Evolutionary conservation across 73 alveolate genomes (phyloP), one percentile per base, ranked within the genome.

Genomic region (Paramecium octaurelia): DNA sequence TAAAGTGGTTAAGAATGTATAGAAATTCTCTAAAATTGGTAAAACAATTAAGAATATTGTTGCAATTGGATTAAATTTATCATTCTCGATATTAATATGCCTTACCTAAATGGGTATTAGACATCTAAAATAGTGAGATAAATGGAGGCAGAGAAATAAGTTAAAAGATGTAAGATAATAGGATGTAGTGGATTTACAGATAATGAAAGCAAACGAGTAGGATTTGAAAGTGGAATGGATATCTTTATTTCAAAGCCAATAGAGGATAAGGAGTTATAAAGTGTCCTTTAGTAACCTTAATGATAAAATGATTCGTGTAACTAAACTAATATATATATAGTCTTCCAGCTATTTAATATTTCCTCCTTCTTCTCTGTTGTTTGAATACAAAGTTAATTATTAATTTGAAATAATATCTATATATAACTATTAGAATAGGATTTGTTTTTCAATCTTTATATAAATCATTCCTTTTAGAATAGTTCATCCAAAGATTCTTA

Each of bases 21-120:
- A n/a, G 91, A 42, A 46, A 43, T 80, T 23, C 73, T 80, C 2
- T 9, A 40, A 80, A 44, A 80, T 24, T 48, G 75, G 91, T 21
- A 80, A 8, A 31, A 35, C 0, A 64, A 34, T 64, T 27, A 64
- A 27, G 42, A 64, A 12, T 24, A 80, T 23, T 80, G 70, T 27
- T 80, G 91, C 27, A 43, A 40, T 14, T 80, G 91, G 91, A 35
- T 48, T 24, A 42, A 80, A 8, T 71, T 43, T 57, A 58, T 89
- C 9, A 40, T 89, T 43, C 36, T 70, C 7, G 94, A 89, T 73
- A 64, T 64, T 6, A 18, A 69, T 42, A 89, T 70, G 94, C 94
- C 94, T 21, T 88, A 23, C 11, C 40, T 89, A 54, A 70, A 68
- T 42, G 94, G 94, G 44, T 71, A 31, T 27, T 57, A 89, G 38